Evolutionary conservation across 768 basidiomycete species (phyloP).

Genomic region (Pisolithus sp.): DNA sequence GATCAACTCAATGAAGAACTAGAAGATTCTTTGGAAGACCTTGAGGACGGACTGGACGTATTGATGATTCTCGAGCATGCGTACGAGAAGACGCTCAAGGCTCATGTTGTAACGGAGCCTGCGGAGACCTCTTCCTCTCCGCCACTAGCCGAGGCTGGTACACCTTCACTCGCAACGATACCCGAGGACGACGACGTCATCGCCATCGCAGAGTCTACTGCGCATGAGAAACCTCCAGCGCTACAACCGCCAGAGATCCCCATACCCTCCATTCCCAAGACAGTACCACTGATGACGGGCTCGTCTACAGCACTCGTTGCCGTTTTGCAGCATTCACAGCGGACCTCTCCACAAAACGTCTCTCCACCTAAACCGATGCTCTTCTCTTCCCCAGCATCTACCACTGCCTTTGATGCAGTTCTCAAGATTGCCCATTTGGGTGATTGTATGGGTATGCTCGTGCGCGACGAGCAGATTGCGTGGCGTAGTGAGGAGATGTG

Average conservation of each 20-base stretch:
- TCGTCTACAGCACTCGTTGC: constrained; percentile 67
- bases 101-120: constrained; percentile 43
- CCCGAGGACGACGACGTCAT: constrained; percentile 14
- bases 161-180: constrained; percentile 14
- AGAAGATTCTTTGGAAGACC: constrained; percentile 48
- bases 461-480: constrained; percentile 69
- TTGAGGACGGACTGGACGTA: constrained; percentile 65
- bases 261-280: constrained; percentile 13
- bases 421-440: constrained; percentile 81
- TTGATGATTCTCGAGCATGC: constrained; percentile 64
- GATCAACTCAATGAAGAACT: constrained; percentile 41
- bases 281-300: constrained; percentile 45
- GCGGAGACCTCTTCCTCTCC: constrained; percentile 4
- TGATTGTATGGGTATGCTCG: constrained; percentile 83
- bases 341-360: constrained; percentile 6
- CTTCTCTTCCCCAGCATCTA: constrained; percentile 16
- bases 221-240: background rate
- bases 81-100: constrained; percentile 58
- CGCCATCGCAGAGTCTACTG: background rate
- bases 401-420: constrained; percentile 46
- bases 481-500: constrained; percentile 94
- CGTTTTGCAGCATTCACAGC: constrained; percentile 43
- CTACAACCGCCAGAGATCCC: constrained; percentile 11
- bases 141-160: constrained; percentile 1
- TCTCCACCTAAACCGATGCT: constrained; percentile 16